phyloP scores from a whole-genome alignment of 148 eudicot species.

The Pharnaceum exiguum region DNA sequence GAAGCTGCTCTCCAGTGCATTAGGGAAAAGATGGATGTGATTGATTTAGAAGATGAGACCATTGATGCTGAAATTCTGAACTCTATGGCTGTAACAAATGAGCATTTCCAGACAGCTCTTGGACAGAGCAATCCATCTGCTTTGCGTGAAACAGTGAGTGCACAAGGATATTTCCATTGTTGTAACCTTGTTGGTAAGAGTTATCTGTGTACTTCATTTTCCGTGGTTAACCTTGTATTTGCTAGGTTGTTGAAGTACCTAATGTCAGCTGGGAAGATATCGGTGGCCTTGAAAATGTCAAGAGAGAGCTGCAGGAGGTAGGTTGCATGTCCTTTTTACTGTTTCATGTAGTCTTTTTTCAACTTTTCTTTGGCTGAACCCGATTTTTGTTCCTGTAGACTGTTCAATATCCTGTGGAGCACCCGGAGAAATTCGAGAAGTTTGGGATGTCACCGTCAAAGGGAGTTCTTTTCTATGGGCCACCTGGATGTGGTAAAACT shows the following conservation, averaged over 20 bases:
- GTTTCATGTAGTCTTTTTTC: not conserved
- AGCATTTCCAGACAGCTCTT: constrained; percentile 84
- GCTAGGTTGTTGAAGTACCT: constrained; percentile 81
- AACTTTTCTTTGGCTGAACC: not conserved
- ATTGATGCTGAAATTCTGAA: constrained; percentile 89
- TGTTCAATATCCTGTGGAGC: constrained; percentile 95
- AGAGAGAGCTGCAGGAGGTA: constrained; percentile 94
- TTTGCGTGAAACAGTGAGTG: constrained; percentile 76
- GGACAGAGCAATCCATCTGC: constrained; percentile 94
- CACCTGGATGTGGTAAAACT: constrained; percentile 93
- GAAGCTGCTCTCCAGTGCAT: constrained; percentile 92
- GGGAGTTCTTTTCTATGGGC: constrained; percentile 93
- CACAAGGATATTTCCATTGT: not conserved
- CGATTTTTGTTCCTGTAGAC: constrained; percentile 34
- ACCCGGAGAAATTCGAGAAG: constrained; percentile 91
- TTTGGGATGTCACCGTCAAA: constrained; percentile 95
- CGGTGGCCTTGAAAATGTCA: constrained; percentile 91
- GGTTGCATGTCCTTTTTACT: not conserved
- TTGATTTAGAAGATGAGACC: constrained; percentile 79
- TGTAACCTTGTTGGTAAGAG: not conserved
- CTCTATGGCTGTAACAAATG: constrained; percentile 90
- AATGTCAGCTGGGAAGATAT: constrained; percentile 72
- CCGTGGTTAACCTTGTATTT: not conserved
- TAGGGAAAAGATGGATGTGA: constrained; percentile 94
- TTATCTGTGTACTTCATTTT: not conserved